phyloP scores from a whole-genome alignment of 306 rosid genomes.

The Castanea sativa region DNA sequence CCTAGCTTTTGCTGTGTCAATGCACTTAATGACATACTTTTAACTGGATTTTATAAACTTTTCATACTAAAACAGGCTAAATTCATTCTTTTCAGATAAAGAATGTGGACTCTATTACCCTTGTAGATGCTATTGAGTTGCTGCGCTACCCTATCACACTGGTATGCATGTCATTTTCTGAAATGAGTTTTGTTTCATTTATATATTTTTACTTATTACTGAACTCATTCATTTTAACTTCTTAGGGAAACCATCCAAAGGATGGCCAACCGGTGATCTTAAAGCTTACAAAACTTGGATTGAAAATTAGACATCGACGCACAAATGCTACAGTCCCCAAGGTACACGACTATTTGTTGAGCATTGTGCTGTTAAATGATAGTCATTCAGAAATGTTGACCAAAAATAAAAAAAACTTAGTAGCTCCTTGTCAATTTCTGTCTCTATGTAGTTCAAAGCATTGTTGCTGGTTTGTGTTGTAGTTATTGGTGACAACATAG shows the following conservation, averaged over 20 bases:
- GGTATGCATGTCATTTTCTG: conserved; percentile 48
- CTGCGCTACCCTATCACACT: conserved; percentile 77
- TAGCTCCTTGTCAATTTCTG: background rate
- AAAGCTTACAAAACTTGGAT: conserved; percentile 60
- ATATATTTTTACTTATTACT: conserved; percentile 1
- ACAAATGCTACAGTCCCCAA: conserved; percentile 56
- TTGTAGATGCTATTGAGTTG: conserved; percentile 64
- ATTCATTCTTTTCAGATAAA: conserved; percentile 61
- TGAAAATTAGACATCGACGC: conserved; percentile 58
- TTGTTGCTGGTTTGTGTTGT: background rate
- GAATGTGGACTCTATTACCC: conserved; percentile 57
- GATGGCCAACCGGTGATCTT: conserved; percentile 75
- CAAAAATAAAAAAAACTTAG: background rate
- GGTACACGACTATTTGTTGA: conserved; percentile 40
- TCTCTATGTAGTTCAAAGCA: background rate
- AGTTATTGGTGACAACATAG: background rate
- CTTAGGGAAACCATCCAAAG: conserved; percentile 79
- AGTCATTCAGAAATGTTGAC: background rate
- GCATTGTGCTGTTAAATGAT: background rate
- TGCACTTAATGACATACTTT: conserved; percentile 9
- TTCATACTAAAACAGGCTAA: conserved; percentile 4
- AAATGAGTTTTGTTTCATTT: background rate
- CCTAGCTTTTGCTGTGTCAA: conserved; percentile 10
- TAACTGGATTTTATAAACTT: background rate
- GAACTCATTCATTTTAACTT: conserved; percentile 22